Percentiles rank a stretch among this genome's conserved stretches.
These are phyloP conservation scores for Xylariomycetidae sp. DNA, from an alignment of 2,329 filamentous ascomycete genomes.

Conservation along the genomic window DNA sequence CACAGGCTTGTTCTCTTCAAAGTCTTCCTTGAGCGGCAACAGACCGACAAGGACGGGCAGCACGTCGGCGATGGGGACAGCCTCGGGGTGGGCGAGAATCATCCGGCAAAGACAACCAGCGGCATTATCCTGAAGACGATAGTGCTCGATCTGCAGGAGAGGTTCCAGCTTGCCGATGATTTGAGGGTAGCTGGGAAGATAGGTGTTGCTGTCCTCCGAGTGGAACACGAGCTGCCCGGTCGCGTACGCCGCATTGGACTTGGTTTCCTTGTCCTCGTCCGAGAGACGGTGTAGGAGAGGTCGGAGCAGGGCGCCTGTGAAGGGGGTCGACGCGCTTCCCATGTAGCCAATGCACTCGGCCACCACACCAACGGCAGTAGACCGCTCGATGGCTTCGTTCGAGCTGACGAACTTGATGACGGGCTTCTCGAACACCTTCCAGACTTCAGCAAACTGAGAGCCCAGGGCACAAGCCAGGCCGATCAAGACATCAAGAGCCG, in stretches of 20 bases:
- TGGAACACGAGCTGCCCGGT: constrained; percentile 78
- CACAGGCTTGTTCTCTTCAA: constrained; percentile 91
- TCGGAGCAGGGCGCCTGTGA: constrained; percentile 70
- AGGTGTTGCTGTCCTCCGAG: constrained; percentile 67
- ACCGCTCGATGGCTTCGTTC: constrained; percentile 80
- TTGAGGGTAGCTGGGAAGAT: constrained; percentile 66
- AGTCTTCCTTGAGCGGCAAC: constrained; percentile 87
- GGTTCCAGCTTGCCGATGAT: constrained; percentile 85
- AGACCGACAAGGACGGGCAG: constrained; percentile 73
- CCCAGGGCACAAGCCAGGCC: constrained; percentile 80
- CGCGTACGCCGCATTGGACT: constrained; percentile 92
- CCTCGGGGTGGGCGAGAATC: constrained; percentile 83
- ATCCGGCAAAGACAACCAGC: constrained; percentile 87
- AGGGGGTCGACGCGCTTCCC: constrained; percentile 72
- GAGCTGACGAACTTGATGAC: constrained; percentile 83
- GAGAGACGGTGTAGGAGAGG: constrained; percentile 78
- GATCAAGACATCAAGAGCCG: constrained; percentile 83
- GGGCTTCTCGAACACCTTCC: constrained; percentile 93
- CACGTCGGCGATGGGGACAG: constrained; percentile 73
- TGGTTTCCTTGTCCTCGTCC: constrained; percentile 85
- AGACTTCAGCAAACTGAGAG: constrained; percentile 73
- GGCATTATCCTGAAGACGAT: constrained; percentile 85
- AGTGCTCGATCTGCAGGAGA: constrained; percentile 69
- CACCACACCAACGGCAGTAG: constrained; percentile 83
- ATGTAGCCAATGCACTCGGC: constrained; percentile 87